Conservation (phyloP, 805 yeast species). For the Teunomyces cretensis region DNA sequence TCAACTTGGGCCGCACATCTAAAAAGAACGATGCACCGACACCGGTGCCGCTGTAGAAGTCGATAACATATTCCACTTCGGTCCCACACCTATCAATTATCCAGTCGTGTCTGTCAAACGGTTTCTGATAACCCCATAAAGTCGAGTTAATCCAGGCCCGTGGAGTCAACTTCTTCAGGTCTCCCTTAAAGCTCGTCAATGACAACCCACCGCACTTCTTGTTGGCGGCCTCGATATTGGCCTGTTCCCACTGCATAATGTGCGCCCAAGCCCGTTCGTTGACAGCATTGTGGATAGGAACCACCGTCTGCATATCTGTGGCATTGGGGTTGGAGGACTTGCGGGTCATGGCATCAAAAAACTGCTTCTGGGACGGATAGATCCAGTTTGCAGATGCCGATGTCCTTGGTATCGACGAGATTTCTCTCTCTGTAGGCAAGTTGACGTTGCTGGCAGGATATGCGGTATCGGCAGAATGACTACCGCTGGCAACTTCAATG, state of each 20-base stretch:
- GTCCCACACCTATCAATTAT: constrained; percentile 79
- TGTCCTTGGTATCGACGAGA: constrained; percentile 82
- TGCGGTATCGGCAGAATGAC: neutral
- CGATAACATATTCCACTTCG: constrained; percentile 86
- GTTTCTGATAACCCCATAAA: constrained; percentile 67
- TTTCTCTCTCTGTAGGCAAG: constrained; percentile 71
- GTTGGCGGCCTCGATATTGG: constrained; percentile 47
- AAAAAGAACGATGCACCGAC: constrained; percentile 61
- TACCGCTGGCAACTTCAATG: constrained; percentile 29
- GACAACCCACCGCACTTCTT: constrained; percentile 77
- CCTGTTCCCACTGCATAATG: constrained; percentile 77
- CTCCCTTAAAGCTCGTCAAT: constrained; percentile 85
- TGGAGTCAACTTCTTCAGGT: constrained; percentile 81
- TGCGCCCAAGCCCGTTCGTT: constrained; percentile 92
- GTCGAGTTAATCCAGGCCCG: constrained; percentile 70
- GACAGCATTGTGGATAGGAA: constrained; percentile 91
- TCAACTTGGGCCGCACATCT: constrained; percentile 91
- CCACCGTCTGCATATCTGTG: constrained; percentile 82
- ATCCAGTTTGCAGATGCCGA: constrained; percentile 71
- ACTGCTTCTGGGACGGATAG: constrained; percentile 94
- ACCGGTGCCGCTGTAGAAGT: constrained; percentile 60
- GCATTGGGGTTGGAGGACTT: constrained; percentile 85
- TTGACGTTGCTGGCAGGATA: constrained; percentile 10
- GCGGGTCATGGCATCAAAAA: constrained; percentile 89
- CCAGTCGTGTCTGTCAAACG: constrained; percentile 98